Base-by-base conservation (phyloP, 2,329 filamentous ascomycete genomes). In the Aspergillus sp. region DNA sequence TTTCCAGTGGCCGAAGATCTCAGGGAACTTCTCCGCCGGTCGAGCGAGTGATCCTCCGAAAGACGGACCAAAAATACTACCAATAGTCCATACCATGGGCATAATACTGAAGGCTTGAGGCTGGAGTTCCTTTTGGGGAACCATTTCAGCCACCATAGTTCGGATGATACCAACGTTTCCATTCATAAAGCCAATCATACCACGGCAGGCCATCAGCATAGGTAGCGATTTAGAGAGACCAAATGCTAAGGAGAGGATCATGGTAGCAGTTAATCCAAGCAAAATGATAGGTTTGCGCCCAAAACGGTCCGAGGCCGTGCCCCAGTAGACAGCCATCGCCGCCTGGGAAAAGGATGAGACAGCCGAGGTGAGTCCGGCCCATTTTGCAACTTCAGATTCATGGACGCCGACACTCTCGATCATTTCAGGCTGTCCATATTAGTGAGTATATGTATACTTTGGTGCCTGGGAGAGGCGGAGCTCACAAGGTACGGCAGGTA, bases 91-190 rank as follows among this genome's bases (percentile, higher is more conserved):
- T 2, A 89, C 90, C 15, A 98, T 77, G 4, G 93, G 93, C 93
- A 98, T 97, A 46, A 98, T 81, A 62, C 89, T 92, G 73, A 98
- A 98, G 0, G 95, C 95, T 52, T 86, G 82, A 0, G 93, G 93
- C 69, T 97, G 93, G 6, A 96, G 80, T 69, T 92, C 89, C 71
- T 84, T 91, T 72, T 95, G 87, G 0, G 91, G 90, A 2, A 96
- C 92, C 82, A 97, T 87, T 73, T 97, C 93, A 0, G 93, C 93
- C 2, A 97, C 92, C 78, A 95, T 91, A 15, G 91, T 96, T 63
- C 93, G 80, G 62, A 97, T 88, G 61, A 97, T 97, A 1, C 95
- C 90, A n/a, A 93, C 88, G 70, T 97, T 98, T 54, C 93, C 95
- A 70, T 96, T 97, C 45, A 90, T 87, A 9, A 88, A 82, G 2